Percentiles rank a stretch among this genome's conserved stretches.
These are phyloP conservation scores for Exserohilum turcica DNA, from an alignment of 2,329 filamentous ascomycete species.

Conservation along the genomic window DNA sequence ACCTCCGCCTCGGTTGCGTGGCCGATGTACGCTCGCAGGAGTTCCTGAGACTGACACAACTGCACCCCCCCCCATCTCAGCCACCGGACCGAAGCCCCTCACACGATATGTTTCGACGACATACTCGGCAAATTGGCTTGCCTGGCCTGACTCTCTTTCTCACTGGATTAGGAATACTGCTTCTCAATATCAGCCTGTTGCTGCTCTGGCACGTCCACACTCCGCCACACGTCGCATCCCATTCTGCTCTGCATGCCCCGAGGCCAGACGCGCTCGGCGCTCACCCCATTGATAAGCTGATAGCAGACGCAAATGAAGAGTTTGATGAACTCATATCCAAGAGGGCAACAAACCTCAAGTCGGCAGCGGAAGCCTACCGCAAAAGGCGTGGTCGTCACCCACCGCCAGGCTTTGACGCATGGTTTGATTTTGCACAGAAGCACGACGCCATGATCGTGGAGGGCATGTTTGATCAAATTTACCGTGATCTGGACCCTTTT, in stretches of 20 bases:
- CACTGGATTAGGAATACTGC: constrained; percentile 64
- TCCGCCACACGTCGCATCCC: neutral
- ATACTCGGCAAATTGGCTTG: neutral
- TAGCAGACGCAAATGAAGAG: constrained; percentile 41
- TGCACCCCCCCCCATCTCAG: neutral
- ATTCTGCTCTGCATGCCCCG: neutral
- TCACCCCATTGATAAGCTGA: constrained; percentile 50
- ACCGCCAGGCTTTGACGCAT: constrained; percentile 56
- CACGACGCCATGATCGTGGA: constrained; percentile 54
- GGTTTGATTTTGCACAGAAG: constrained; percentile 53
- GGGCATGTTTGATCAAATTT: constrained; percentile 59
- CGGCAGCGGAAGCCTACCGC: constrained; percentile 52
- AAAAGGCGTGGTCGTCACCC: constrained; percentile 54
- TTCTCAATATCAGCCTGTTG: constrained; percentile 60
- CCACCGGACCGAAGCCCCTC: neutral
- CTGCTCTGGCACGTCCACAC: constrained; percentile 14
- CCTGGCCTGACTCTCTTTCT: constrained; percentile 62
- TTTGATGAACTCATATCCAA: constrained; percentile 40
- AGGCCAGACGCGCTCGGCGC: neutral
- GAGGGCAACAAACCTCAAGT: constrained; percentile 44
- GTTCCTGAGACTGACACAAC: neutral
- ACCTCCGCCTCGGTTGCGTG: neutral
- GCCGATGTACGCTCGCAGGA: neutral
- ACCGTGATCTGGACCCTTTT: constrained; percentile 56
- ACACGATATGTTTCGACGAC: constrained; percentile 1